A percentile compares a stretch with the other conserved stretches of the same genome.
phyloP scores from a whole-genome alignment of 2,329 filamentous ascomycete genomes.

The Metarhizium rileyi region DNA sequence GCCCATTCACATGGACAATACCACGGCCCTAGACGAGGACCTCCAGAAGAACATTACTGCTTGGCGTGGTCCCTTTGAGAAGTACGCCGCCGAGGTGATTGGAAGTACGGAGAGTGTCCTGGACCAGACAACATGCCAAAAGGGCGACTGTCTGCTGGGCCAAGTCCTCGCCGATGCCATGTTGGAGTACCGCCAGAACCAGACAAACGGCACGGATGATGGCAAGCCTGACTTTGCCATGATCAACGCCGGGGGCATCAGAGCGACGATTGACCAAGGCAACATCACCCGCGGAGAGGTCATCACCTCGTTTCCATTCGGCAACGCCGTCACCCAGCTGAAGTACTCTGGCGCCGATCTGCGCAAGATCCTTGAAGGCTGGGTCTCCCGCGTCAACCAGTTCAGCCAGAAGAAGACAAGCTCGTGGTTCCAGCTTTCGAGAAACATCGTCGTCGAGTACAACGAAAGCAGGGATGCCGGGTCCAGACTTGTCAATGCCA shows the following conservation, averaged over 20 bases:
- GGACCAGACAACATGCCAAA: slow-evolving; percentile 49
- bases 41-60: slow-evolving; percentile 48
- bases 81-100: slow-evolving; percentile 37
- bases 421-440: slow-evolving; percentile 52
- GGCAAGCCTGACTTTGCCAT: slow-evolving; percentile 42
- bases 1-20: slow-evolving; percentile 54
- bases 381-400: slow-evolving; percentile 44
- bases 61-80: slow-evolving; percentile 53
- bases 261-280: slow-evolving; percentile 51
- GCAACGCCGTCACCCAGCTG: slow-evolving; percentile 53
- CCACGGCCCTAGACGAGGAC: slow-evolving; percentile 43
- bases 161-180: slow-evolving; percentile 50
- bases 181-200: slow-evolving; percentile 47
- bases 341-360: slow-evolving; percentile 41
- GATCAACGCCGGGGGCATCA: slow-evolving; percentile 55
- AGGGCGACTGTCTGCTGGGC: slow-evolving; percentile 47
- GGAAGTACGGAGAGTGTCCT: slow-evolving; percentile 38
- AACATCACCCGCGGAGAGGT: slow-evolving; percentile 54
- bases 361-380: slow-evolving; percentile 49
- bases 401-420: slow-evolving; percentile 42
- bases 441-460: slow-evolving; percentile 45
- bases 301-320: slow-evolving; percentile 55
- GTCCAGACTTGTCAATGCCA: slow-evolving; percentile 41
- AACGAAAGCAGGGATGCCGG: slow-evolving; percentile 41
- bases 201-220: slow-evolving; percentile 24